Percentiles rank a stretch among this genome's conserved stretches.
These are phyloP conservation scores for Erigeron canadensis DNA, from an alignment of 129 eudicot genomes.

Conservation along the genomic window DNA sequence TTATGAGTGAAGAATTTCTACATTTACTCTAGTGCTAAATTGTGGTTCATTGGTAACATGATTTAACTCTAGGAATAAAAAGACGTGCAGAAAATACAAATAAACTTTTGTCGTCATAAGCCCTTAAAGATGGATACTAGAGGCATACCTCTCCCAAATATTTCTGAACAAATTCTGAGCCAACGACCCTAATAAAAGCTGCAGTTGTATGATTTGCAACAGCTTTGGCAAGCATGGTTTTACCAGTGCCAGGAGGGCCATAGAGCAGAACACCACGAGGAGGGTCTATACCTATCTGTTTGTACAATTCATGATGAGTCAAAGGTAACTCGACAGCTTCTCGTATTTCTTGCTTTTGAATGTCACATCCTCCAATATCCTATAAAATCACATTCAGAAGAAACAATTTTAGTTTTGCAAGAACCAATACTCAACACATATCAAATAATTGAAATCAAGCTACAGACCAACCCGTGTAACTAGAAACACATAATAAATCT, in stretches of 20 bases:
- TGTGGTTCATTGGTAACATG: neutral
- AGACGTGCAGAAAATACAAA: neutral
- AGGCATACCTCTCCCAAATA: constrained; percentile 44
- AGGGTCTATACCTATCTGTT: constrained; percentile 54
- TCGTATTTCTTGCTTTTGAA: constrained; percentile 56
- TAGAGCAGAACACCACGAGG: constrained; percentile 52
- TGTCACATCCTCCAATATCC: constrained; percentile 63
- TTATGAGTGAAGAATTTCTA: too few relatives aligned
- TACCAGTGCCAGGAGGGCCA: constrained; percentile 60
- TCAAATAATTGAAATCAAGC: neutral
- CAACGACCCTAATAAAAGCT: constrained; percentile 45
- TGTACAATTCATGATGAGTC: constrained; percentile 45
- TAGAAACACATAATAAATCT: constrained; percentile 13
- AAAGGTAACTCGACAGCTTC: constrained; percentile 56
- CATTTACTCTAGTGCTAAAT: neutral
- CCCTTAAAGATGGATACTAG: neutral
- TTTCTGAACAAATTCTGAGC: constrained; percentile 50
- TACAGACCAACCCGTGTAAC: constrained; percentile 10
- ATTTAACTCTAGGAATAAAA: neutral
- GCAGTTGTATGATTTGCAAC: constrained; percentile 51
- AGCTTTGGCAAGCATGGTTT: constrained; percentile 53
- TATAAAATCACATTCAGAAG: neutral
- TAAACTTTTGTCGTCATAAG: neutral
- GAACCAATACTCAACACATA: constrained; percentile 1
- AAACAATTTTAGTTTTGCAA: constrained; percentile 17